Conservation (phyloP, 1,284 basidiomycete genomes). For the Rhizopogon parksii region DNA sequence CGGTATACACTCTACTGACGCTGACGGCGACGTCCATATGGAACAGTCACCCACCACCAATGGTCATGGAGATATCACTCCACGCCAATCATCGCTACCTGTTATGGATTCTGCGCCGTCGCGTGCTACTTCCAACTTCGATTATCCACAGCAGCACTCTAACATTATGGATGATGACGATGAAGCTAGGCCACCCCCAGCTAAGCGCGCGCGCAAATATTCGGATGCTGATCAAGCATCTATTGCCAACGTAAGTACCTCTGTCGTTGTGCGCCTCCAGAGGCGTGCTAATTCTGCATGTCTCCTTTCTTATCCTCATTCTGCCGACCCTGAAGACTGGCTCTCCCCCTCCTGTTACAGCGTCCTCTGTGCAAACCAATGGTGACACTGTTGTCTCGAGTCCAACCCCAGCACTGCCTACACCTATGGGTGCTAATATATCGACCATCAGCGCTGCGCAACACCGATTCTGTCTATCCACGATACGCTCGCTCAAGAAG, state of each 20-base stretch:
- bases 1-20: conserved; percentile 17
- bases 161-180: conserved; percentile 35
- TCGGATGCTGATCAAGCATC: conserved; percentile 51
- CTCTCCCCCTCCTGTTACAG: conserved; percentile 51
- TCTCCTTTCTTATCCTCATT: conserved; percentile 20
- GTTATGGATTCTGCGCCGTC: conserved; percentile 37
- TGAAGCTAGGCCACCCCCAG: conserved; percentile 59
- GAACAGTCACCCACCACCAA: conserved; percentile 30
- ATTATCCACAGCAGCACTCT: conserved; percentile 14
- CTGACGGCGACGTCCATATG: conserved; percentile 46
- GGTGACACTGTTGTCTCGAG: conserved; percentile 29
- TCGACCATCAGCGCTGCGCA: conserved; percentile 57
- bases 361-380: conserved; percentile 34
- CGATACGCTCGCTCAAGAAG: conserved; percentile 82
- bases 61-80: conserved; percentile 22
- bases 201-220: conserved; percentile 53
- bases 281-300: conserved; percentile 45
- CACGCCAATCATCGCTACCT: conserved; percentile 24
- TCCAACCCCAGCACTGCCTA: conserved; percentile 33
- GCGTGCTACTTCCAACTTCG: conserved; percentile 35
- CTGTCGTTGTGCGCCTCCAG: conserved; percentile 37
- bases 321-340: conserved; percentile 51
- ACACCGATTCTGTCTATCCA: conserved; percentile 76
- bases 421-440: conserved; percentile 29
- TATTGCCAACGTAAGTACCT: conserved; percentile 55